These are phyloP conservation scores for Phaeosphaeria sp. DNA, from an alignment of 2,329 filamentous ascomycete species.

Conservation along the genomic window DNA sequence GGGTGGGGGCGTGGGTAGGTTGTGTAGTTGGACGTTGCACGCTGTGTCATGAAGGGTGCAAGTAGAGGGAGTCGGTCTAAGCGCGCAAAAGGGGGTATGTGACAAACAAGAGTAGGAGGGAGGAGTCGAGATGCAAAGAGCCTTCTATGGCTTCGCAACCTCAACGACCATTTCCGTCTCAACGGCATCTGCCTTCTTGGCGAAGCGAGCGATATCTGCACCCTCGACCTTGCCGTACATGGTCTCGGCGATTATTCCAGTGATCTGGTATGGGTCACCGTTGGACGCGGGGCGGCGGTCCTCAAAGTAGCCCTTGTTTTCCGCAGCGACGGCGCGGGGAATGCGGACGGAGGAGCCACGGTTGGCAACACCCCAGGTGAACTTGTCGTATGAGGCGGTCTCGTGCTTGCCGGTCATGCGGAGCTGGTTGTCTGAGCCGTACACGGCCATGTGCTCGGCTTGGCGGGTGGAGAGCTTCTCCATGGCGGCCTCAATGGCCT, in stretches of 20 bases:
- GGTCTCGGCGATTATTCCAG: constrained; percentile 81
- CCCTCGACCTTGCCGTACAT: constrained; percentile 60
- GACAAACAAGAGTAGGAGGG: too few relatives aligned
- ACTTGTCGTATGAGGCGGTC: constrained; percentile 91
- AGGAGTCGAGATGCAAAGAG: background rate
- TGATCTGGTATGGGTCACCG: constrained; percentile 85
- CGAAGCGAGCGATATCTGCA: constrained; percentile 53
- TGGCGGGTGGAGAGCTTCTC: constrained; percentile 60
- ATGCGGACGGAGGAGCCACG: constrained; percentile 94
- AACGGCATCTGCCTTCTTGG: constrained; percentile 38
- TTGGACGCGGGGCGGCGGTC: constrained; percentile 74
- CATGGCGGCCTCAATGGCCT: constrained; percentile 83
- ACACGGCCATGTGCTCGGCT: constrained; percentile 76
- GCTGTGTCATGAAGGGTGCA: background rate
- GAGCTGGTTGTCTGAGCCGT: constrained; percentile 93
- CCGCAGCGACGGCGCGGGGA: constrained; percentile 80
- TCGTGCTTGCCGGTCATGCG: constrained; percentile 94
- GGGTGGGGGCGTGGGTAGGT: too few relatives aligned
- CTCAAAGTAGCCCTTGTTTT: constrained; percentile 96
- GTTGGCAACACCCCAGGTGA: constrained; percentile 94
- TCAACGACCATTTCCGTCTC: constrained; percentile 45
- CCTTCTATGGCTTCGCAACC: constrained; percentile 34
- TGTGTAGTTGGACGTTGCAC: too few relatives aligned
- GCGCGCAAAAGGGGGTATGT: constrained; percentile 18
- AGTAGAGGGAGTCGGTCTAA: background rate